Base-by-base conservation (phyloP, 371 early-diverging fungal genomes). In the Syncephalastrum sp. region DNA sequence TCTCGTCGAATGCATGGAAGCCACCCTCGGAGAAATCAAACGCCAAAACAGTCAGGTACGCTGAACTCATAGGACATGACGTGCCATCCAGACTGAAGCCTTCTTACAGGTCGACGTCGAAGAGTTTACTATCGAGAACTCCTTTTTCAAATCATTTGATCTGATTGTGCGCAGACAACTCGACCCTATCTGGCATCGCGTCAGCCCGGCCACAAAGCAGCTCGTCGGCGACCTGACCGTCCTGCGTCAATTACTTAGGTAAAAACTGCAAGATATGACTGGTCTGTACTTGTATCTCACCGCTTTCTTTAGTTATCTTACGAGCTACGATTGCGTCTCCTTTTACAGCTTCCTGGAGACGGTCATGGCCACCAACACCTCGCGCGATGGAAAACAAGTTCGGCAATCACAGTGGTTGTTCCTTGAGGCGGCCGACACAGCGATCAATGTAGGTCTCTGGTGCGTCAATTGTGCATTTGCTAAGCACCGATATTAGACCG, bases 161-260 rank as follows among this genome's bases (percentile, higher is more conserved):
- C 60, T 64, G 4, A 77, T 88, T 41, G 70, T 96, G 15, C 76
- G 90, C 17, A 68, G 72, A 4, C 92, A 92, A 66, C 68, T 97
- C 29, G 89, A 89, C 57, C 91, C 94, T 2, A 75, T 92, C 25
- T 97, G 97, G 97, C 95, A 97, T 69, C 75, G 84, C 7, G 81
- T 95, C 13, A 79, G 87, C 41, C 57, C 70, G 12, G 85, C 85
- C 27, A 88, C 90, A 0, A 91, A 91, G 59, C 85, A 90, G 25
- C 71, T 95, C 13, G 88, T 92, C 4, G 65, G 65, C 0, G 97
- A 97, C 63, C 50, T 97, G 23, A 78, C 77, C 16, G 79, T 81
- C 0, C 68, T 96, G 45, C 82, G 96, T 1, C 80, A 78, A 14
- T 63, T 97, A 27, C 67, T 94, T 14, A 67, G 70, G 80, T 84